phyloP scores from a whole-genome alignment of 164 flowering plant genomes.

The Magnolia sinica region DNA sequence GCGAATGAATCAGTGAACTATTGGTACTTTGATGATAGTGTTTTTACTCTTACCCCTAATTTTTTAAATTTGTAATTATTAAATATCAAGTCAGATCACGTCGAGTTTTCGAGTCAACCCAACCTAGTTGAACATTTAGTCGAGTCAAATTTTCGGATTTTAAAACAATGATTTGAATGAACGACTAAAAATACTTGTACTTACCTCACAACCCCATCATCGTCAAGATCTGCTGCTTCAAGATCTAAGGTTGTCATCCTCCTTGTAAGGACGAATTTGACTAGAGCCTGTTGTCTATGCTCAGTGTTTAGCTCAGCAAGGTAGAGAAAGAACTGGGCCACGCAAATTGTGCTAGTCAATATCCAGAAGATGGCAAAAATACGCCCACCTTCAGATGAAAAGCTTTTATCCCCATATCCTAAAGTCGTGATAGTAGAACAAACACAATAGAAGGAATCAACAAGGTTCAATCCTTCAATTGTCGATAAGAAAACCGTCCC shows the following conservation, averaged over 20 bases:
- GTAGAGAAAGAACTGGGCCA: constrained; percentile 71
- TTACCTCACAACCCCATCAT: constrained; percentile 56
- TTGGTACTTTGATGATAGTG: no score
- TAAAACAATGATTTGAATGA: background rate
- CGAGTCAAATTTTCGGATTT: no score
- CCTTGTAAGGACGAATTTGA: constrained; percentile 61
- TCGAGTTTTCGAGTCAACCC: no score
- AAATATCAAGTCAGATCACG: no score
- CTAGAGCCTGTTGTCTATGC: constrained; percentile 38
- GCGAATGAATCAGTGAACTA: no score
- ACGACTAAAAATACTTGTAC: background rate
- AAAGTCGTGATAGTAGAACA: constrained; percentile 81
- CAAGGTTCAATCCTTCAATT: constrained; percentile 44
- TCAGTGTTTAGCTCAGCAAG: constrained; percentile 61
- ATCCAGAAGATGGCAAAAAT: constrained; percentile 82
- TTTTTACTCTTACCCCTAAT: no score
- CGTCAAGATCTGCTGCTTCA: constrained; percentile 83
- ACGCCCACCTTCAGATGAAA: constrained; percentile 70
- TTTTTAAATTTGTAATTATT: no score
- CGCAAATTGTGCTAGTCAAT: constrained; percentile 59
- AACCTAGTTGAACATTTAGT: no score
- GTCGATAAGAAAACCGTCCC: constrained; percentile 49
- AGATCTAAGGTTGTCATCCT: constrained; percentile 51
- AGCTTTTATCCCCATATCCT: constrained; percentile 86
- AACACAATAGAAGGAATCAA: constrained; percentile 81